Base-by-base conservation (phyloP, 2,329 filamentous ascomycete species). In the Pseudogymnoascus sp. region DNA sequence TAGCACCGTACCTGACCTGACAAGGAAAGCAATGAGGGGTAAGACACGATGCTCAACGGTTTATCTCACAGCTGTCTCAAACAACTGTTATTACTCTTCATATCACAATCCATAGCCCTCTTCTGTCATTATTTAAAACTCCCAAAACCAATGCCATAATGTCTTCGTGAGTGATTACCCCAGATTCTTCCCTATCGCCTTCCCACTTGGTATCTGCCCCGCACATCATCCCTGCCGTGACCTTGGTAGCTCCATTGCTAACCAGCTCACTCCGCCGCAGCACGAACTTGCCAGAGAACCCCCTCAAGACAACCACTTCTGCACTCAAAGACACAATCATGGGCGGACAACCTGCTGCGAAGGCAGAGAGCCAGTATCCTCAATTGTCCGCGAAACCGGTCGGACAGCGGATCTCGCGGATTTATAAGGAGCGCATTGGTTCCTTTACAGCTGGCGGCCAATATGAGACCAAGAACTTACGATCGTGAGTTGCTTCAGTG, bases 341-440 rank as follows among this genome's bases (percentile, higher is more conserved):
- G 72, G 72, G 72, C 62, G 72, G 72, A 61, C 71, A 73, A 69
- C 73, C 69, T 63, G 66, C 62, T 5, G 63, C 63, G 14, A 70
- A 69, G 66, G 63, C 64, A 2, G 69, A 69, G 63, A 70, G 68
- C 67, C 65, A 66, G 16, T 74, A 74, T 65, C 72, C 72, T 10
- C 70, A 70, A 63, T 66, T 73, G 40, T 70, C 72, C 8, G 69
- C 65, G 22, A 64, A 69, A 41, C 84, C 84, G 19, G 81, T 86
- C 61, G 91, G 91, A 67, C 89, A 95, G 77, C 86, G 89, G 74
- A 97, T 96, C 75, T 82, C 87, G 69, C 85, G 84, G 73, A 91
- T 97, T 76, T 96, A 96, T 78, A 89, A 87, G 72, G 87, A 91
- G 70, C 88, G 93, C 62, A 87, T 98, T 72, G 81, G 83, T 65